These are phyloP conservation scores for Debaryomyces sp. DNA, from an alignment of 1,139 yeast species.

Conservation along the genomic window DNA sequence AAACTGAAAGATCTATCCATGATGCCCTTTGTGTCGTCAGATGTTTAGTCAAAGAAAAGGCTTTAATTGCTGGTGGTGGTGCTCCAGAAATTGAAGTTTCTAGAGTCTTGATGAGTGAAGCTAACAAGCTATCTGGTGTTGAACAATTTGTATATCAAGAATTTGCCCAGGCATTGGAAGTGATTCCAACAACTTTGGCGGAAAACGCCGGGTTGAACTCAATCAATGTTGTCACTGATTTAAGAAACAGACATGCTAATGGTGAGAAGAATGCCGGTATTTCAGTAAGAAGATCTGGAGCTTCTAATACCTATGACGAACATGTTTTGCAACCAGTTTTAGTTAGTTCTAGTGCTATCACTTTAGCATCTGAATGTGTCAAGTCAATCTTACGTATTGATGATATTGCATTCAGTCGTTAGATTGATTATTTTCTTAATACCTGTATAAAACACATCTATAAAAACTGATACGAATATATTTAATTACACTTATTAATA, in stretches of 20 bases:
- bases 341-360: slow-evolving; percentile 91
- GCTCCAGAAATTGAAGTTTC: slow-evolving; percentile 98
- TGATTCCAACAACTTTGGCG: slow-evolving; percentile 94
- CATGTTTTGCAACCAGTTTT: slow-evolving; percentile 96
- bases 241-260: slow-evolving; percentile 86
- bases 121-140: slow-evolving; percentile 79
- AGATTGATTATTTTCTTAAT: slow-evolving; percentile 11
- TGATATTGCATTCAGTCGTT: slow-evolving; percentile 72
- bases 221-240: slow-evolving; percentile 91
- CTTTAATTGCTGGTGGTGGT: slow-evolving; percentile 98
- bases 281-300: slow-evolving; percentile 90
- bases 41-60: slow-evolving; percentile 92
- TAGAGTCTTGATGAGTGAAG: slow-evolving; percentile 74
- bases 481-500: not conserved
- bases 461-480: not conserved
- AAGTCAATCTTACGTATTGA: slow-evolving; percentile 95
- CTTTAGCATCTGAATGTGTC: slow-evolving; percentile 94
- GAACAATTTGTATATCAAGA: slow-evolving; percentile 96
- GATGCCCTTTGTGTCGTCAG: slow-evolving; percentile 97
- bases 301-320: slow-evolving; percentile 88
- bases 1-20: slow-evolving; percentile 94
- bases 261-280: slow-evolving; percentile 97
- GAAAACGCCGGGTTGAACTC: slow-evolving; percentile 98
- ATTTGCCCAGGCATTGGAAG: slow-evolving; percentile 93
- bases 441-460: slow-evolving; percentile 1